Evolutionary conservation across 495 filamentous ascomycete genomes (phyloP), one percentile per base, ranked within the genome.

Genomic region (Podospora tetraspora): DNA sequence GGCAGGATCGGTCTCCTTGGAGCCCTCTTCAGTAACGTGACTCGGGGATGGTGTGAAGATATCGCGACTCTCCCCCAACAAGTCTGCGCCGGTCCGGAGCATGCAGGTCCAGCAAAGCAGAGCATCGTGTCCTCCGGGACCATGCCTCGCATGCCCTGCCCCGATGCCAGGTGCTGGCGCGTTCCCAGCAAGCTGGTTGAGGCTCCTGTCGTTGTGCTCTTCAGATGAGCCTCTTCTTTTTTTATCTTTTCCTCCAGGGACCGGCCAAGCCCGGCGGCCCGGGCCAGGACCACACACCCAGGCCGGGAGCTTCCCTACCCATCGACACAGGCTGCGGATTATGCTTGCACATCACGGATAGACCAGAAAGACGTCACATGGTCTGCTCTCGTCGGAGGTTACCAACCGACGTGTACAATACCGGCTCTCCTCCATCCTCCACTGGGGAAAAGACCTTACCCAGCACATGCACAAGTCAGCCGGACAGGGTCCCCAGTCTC

Each of bases 1-100:
- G 74, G 70, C 74, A 76, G 72, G 75, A 75, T 71, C 71, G 71
- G 70, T 69, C 61, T 57, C 72, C 63, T 66, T 77, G 73, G 78
- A 78, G 73, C 65, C 77, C 73, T 74, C 73, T 61, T 64, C 75
- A 75, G 77, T 78, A 82, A 79, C 78, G 78, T 79, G 78, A 79
- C 70, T 63, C 70, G 67, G 63, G 71, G 72, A 73, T 77, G 79
- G 77, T 80, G 78, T 81, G 76, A 72, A 78, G 70, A 69, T 71
- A 75, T 75, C 72, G 68, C 56, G 27, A 62, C 25, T 27, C 32
- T 37, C 32, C 32, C 32, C 27, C 27, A 27, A 27, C 27, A 27
- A 6, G 27, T 27, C 27, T 6, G 27, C 27, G 27, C 27, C 27
- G 27, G 27, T 37, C 12, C 11, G 32, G 11, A 12, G 27, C 27